These are phyloP conservation scores for Populus tomentosa DNA, from an alignment of 441 rosid genomes.

Conservation along the genomic window DNA sequence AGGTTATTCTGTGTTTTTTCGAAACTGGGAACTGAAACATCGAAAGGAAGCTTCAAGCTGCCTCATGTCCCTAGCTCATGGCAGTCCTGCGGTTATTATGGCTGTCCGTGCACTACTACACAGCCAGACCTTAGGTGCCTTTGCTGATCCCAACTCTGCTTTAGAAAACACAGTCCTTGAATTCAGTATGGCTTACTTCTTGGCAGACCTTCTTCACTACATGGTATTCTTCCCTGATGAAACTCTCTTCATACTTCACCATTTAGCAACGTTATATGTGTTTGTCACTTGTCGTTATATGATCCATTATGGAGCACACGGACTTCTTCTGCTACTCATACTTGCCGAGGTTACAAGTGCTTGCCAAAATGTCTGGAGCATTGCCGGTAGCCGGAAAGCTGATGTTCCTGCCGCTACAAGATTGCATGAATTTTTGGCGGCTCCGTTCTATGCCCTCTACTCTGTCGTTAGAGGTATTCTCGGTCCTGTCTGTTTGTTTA, in stretches of 20 bases:
- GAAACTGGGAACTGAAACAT: constrained; percentile 47
- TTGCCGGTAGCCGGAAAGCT: constrained; percentile 36
- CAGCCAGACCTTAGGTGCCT: constrained; percentile 18
- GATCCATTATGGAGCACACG: constrained; percentile 57
- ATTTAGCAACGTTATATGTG: constrained; percentile 70
- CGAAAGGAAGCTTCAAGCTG: constrained; percentile 69
- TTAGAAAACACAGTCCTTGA: constrained; percentile 53
- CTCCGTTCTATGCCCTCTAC: constrained; percentile 48
- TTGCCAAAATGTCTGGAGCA: constrained; percentile 71
- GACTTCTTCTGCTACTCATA: constrained; percentile 51
- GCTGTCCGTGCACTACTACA: constrained; percentile 34
- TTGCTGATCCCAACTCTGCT: constrained; percentile 51
- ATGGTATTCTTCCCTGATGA: constrained; percentile 54
- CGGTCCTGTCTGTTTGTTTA: constrained; percentile 51
- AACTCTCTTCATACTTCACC: constrained; percentile 75
- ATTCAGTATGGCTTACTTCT: constrained; percentile 75
- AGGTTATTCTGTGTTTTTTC: constrained; percentile 48
- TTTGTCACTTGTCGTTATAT: constrained; percentile 7
- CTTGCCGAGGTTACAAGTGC: constrained; percentile 73
- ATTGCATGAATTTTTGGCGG: constrained; percentile 44
- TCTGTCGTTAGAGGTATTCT: constrained; percentile 15
- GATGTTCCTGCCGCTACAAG: constrained; percentile 40
- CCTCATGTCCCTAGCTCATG: constrained; percentile 68
- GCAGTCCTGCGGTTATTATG: constrained; percentile 65
- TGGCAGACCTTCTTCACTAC: constrained; percentile 68